Evolutionary conservation across 352 stramenopile species (phyloP), one percentile per base, ranked within the genome.

Genomic region (Globisporangium megalacanthum): DNA sequence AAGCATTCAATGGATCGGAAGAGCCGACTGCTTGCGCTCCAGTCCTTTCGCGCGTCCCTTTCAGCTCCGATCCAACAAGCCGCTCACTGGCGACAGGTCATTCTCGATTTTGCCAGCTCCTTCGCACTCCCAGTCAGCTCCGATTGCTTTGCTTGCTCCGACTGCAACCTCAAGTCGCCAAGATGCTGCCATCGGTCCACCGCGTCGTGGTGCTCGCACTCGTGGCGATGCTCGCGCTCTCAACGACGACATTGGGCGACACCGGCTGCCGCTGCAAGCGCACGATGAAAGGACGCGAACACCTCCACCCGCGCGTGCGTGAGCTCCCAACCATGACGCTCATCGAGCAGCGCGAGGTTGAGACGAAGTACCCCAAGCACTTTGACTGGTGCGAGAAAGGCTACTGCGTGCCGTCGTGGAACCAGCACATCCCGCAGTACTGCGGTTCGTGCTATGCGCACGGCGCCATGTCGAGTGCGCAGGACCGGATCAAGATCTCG

Each of bases 361-460:
- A 3, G 57, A 58, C 54, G 52, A 58, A 64, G 41, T 71, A 83
- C 54, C 74, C 77, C 19, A 62, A 62, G 55, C 56, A 71, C n/a
- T 97, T 97, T 56, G 86, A 90, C 62, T 98, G 94, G 91, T 84
- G 75, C 56, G 73, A 81, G 14, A 60, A 69, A 31, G 77, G 75
- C 22, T 65, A 68, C 46, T 83, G 73, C 71, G 83, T 72, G 56
- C 52, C 74, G 52, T 85, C 77, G 69, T 87, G 77, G 75, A 87
- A 85, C 64, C 77, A 87, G 69, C 77, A 87, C 62, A 80, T 85
- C 55, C 77, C 77, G 54, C 67, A 77, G 53, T 92, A 88, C 69
- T 93, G 84, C 60, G 82, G 80, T 50, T 86, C 78, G 51, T 91
- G 79, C 65, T 91, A 77, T 54, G 77, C 75, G n/a, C 83, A 89